Evolutionary conservation across 352 stramenopile genomes (phyloP).

Genomic region (Globisporangium yorkense): DNA sequence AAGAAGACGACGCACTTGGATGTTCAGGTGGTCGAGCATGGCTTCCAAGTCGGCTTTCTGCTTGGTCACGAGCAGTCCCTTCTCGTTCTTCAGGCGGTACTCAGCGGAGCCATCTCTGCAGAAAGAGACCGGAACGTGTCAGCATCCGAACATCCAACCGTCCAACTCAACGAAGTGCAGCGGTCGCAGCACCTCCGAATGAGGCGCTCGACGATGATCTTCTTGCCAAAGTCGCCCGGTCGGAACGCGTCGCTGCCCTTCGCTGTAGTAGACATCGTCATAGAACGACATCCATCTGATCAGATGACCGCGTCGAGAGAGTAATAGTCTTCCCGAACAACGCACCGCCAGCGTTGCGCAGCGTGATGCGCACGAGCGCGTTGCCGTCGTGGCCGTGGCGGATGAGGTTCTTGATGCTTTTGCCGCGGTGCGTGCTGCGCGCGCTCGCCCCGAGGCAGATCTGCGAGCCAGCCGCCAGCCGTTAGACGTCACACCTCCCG

Average conservation of each 20-base stretch:
- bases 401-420: conserved; percentile 95
- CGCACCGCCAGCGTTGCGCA: conserved; percentile 81
- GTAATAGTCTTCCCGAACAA: too few species aligned
- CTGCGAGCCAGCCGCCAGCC: conserved; percentile 24
- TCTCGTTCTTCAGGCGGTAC: conserved; percentile 65
- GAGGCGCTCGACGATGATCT: conserved; percentile 90
- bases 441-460: conserved; percentile 95
- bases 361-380: conserved; percentile 90
- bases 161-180: too few species aligned
- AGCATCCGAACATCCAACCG: too few species aligned
- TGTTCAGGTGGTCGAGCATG: conserved; percentile 93
- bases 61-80: conserved; percentile 61
- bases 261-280: background rate
- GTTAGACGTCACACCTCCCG: too few species aligned
- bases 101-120: conserved; percentile 60
- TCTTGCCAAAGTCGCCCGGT: conserved; percentile 88
- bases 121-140: too few species aligned
- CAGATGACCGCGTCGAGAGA: too few species aligned
- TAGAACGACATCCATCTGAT: too few species aligned
- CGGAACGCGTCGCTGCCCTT: conserved; percentile 88
- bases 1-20: conserved; percentile 33
- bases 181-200: conserved; percentile 50
- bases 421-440: conserved; percentile 90
- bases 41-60: conserved; percentile 90
- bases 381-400: conserved; percentile 85